These are phyloP conservation scores for Eucalyptus curtisii DNA, from an alignment of 345 rosid genomes.

Conservation along the genomic window DNA sequence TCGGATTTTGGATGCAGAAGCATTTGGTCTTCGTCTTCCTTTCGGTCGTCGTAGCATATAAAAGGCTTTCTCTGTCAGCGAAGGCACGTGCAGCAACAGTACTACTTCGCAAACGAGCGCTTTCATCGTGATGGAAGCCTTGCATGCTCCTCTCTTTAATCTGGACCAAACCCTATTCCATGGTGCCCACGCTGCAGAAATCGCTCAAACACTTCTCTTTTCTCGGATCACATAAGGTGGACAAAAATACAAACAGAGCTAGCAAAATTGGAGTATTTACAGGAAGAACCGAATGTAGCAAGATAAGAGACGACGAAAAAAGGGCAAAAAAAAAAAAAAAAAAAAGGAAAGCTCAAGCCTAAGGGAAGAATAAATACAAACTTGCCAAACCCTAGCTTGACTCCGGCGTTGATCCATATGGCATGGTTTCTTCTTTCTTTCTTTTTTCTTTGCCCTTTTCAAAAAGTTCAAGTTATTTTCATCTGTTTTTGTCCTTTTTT, in stretches of 20 bases:
- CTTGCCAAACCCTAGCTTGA: background rate
- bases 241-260: background rate
- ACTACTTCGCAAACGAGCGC: background rate
- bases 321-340: too few relatives aligned
- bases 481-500: background rate
- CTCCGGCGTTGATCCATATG: background rate
- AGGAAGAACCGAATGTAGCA: background rate
- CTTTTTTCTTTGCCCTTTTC: background rate
- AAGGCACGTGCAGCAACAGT: background rate
- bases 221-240: background rate
- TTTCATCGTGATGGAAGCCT: background rate
- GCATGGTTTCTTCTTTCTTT: background rate
- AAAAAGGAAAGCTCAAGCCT: background rate
- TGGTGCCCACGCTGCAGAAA: background rate
- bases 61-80: background rate
- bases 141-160: background rate
- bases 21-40: background rate
- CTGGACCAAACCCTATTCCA: background rate
- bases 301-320: background rate
- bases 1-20: background rate
- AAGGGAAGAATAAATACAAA: background rate
- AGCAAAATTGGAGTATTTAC: conserved; percentile 50
- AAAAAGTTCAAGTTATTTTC: background rate
- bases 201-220: background rate
- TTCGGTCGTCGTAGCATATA: background rate